A percentile compares a stretch with the other conserved stretches of the same genome.
These are phyloP conservation scores for Hondaea fermentalgiana DNA, from an alignment of 108 stramenopile genomes.

Conservation along the genomic window DNA sequence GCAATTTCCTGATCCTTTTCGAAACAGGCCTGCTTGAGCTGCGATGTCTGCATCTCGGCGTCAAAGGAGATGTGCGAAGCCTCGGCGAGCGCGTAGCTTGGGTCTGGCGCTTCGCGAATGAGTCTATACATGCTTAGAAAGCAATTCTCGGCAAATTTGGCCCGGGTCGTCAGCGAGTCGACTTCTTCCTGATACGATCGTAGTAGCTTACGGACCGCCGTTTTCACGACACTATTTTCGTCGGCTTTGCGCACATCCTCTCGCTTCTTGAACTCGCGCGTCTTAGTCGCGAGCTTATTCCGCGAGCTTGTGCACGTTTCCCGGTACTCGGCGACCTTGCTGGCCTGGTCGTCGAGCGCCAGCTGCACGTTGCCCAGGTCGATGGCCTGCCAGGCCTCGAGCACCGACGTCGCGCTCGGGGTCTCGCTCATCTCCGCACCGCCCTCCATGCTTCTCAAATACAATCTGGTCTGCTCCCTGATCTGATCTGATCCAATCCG, in stretches of 20 bases:
- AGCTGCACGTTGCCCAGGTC: background rate
- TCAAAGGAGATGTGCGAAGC: background rate
- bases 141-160: conserved; percentile 8
- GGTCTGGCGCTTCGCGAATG: background rate
- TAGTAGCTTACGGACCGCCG: background rate
- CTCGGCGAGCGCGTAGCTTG: conserved; percentile 1
- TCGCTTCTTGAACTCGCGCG: conserved; percentile 16
- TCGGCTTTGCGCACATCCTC: background rate
- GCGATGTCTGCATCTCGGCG: background rate
- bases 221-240: background rate
- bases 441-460: background rate
- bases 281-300: background rate
- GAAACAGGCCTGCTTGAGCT: background rate
- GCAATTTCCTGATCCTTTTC: background rate
- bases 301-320: background rate
- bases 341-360: conserved; percentile 2
- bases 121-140: background rate
- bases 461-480: background rate
- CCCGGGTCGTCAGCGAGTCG: background rate
- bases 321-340: background rate
- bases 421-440: background rate
- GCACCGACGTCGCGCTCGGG: background rate
- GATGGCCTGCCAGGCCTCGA: conserved; percentile 6
- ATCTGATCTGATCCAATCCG: too few relatives aligned
- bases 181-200: conserved; percentile 5